Conservation (phyloP, 176 grass and related monocot species). For the Avena sativa region DNA sequence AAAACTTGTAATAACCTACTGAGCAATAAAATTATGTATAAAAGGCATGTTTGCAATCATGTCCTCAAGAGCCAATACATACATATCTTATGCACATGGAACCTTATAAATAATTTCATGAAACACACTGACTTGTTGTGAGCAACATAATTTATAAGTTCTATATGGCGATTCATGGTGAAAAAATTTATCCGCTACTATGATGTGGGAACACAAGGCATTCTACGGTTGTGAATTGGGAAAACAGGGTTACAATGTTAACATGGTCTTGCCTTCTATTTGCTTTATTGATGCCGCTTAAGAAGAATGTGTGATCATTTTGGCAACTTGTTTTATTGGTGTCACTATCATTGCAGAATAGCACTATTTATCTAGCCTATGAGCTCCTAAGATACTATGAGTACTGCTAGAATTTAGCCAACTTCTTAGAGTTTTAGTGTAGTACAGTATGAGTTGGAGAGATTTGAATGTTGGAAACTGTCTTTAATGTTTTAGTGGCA, state of each 20-base stretch:
- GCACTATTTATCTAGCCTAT: neutral
- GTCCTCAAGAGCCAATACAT: neutral
- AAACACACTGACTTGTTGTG: neutral
- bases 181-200: neutral
- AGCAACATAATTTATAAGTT: neutral
- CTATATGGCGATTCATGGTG: neutral
- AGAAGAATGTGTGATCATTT: constrained; percentile 14
- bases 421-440: constrained; percentile 11
- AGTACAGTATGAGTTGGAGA: neutral
- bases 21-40: neutral
- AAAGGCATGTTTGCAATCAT: neutral
- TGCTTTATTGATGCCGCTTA: constrained; percentile 12
- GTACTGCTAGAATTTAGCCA: constrained; percentile 25
- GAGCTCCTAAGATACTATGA: neutral
- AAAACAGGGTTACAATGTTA: constrained; percentile 11
- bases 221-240: neutral
- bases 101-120: neutral
- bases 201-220: neutral
- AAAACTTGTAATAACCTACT: constrained; percentile 1
- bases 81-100: neutral
- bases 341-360: neutral
- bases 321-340: neutral
- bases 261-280: neutral
- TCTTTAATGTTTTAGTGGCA: constrained; percentile 5
- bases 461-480: neutral